Evolutionary conservation across 2,329 filamentous ascomycete species (phyloP).

Genomic region (Nannizzia gypsea): DNA sequence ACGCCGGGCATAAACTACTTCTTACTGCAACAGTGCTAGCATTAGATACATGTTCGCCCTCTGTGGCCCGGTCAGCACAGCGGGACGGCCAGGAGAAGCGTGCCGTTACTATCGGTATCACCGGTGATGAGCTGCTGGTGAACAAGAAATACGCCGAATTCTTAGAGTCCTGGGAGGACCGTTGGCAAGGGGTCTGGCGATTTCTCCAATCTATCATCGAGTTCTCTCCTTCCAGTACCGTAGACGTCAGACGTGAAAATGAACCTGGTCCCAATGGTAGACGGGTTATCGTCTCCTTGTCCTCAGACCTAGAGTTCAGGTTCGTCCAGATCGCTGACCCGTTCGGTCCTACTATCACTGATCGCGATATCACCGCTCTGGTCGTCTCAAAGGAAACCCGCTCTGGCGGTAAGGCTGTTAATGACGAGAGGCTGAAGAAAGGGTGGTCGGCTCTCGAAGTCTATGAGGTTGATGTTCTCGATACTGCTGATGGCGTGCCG

Average conservation of each 20-base stretch:
- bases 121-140: constrained; percentile 70
- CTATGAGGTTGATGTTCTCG: constrained; percentile 82
- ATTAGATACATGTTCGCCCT: constrained; percentile 42
- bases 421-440: constrained; percentile 62
- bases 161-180: constrained; percentile 66
- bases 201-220: constrained; percentile 57
- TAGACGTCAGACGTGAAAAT: constrained; percentile 20
- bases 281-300: constrained; percentile 22
- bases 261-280: constrained; percentile 31
- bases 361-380: constrained; percentile 64
- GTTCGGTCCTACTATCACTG: constrained; percentile 81
- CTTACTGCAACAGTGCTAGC: constrained; percentile 75
- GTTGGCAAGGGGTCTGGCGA: constrained; percentile 55
- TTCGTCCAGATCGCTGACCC: constrained; percentile 78
- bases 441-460: constrained; percentile 67
- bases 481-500: constrained; percentile 48
- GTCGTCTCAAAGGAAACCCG: constrained; percentile 83
- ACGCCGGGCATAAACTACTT: constrained; percentile 90
- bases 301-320: constrained; percentile 48
- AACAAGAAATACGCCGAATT: constrained; percentile 81
- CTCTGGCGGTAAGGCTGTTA: constrained; percentile 71
- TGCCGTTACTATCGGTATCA: constrained; percentile 70
- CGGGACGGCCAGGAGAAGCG: constrained; percentile 19
- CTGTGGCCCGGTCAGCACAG: constrained; percentile 11
- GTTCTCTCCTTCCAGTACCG: constrained; percentile 38